Base-by-base conservation (phyloP, 306 rosid genomes). In the Begonia masoniana region DNA sequence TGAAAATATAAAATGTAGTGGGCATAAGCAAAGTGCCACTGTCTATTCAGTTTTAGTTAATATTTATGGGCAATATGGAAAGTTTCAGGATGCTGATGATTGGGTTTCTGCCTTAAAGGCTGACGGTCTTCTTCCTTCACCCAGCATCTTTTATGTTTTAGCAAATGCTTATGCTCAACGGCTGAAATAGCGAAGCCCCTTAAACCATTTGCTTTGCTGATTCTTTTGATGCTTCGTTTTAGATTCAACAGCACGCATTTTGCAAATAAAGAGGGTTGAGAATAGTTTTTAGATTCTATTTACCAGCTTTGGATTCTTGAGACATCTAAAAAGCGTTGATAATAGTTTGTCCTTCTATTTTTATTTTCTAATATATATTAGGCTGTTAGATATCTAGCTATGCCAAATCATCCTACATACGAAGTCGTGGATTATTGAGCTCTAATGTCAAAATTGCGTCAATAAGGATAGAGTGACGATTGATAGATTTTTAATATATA, bases 101-200 rank as follows among this genome's bases (percentile, higher is more conserved):
- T 81, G 95, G 61, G 61, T 81, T 51, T 67, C 74, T 52, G 76
- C 84, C 52, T 67, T 85, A 6, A 81, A 72, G 71, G 69, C 78
- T 0, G 87, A 82, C 66, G 82, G 95, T 35, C 68, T 81, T 60
- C 60, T 63, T 41, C 63, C 53, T 58, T 76, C 87, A 16, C 71
- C 84, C 9, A 74, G 75, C 58, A 60, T 68, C 54, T 85, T 67
- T 70, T 85, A 82, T 57, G 78, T 70, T 54, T 49, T 85, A 47
- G 95, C 86, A 58, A 78, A 85, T 70, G 91, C 87, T 64, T 85
- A 81, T 60, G 87, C 95, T 56, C 89, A 76, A 69, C 95, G 81
- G 84, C 91, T 78, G 60, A 7, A 57, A n/a, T n/a, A n/a, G n/a
- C n/a, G n/a, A n/a, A n/a, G n/a, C n/a, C n/a, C n/a, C n/a, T n/a